Conservation (phyloP, 495 filamentous ascomycete genomes). For the Trichoderma asperelloides region DNA sequence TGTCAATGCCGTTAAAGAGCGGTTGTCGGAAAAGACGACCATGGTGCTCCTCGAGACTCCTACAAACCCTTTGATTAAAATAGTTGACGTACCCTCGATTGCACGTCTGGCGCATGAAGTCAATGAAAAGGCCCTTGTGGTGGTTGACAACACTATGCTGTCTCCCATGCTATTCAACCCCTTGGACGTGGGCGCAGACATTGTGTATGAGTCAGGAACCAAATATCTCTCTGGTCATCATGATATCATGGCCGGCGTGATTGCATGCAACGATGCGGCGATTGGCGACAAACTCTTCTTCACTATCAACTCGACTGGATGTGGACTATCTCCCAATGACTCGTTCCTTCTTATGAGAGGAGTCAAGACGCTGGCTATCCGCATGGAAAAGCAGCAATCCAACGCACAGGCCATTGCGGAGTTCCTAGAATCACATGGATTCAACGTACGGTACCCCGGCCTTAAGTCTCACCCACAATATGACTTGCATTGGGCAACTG, state of each 20-base stretch:
- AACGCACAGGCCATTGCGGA: slow-evolving; percentile 86
- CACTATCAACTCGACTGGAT: slow-evolving; percentile 91
- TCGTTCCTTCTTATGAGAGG: slow-evolving; percentile 91
- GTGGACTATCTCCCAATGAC: slow-evolving; percentile 88
- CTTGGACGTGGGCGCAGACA: slow-evolving; percentile 86
- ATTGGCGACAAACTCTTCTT: slow-evolving; percentile 89
- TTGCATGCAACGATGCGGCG: slow-evolving; percentile 72
- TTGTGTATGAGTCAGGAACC: slow-evolving; percentile 94
- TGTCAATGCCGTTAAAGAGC: slow-evolving; percentile 54
- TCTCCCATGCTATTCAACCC: slow-evolving; percentile 88
- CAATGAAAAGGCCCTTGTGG: slow-evolving; percentile 74
- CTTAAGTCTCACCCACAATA: slow-evolving; percentile 93
- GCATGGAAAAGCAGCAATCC: slow-evolving; percentile 95
- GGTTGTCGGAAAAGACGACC: slow-evolving; percentile 68
- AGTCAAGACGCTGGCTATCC: slow-evolving; percentile 90
- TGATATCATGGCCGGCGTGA: slow-evolving; percentile 96
- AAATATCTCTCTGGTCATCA: slow-evolving; percentile 98
- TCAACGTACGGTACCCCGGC: slow-evolving; percentile 90
- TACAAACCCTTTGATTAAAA: slow-evolving; percentile 96
- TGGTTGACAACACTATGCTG: slow-evolving; percentile 98
- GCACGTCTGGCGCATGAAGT: slow-evolving; percentile 64
- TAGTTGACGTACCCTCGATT: slow-evolving; percentile 80
- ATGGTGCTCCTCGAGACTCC: slow-evolving; percentile 97
- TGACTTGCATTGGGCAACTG: slow-evolving; percentile 89
- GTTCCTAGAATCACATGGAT: slow-evolving; percentile 85